Evolutionary conservation across 345 rosid species (phyloP).

Genomic region (Linum tenue): DNA sequence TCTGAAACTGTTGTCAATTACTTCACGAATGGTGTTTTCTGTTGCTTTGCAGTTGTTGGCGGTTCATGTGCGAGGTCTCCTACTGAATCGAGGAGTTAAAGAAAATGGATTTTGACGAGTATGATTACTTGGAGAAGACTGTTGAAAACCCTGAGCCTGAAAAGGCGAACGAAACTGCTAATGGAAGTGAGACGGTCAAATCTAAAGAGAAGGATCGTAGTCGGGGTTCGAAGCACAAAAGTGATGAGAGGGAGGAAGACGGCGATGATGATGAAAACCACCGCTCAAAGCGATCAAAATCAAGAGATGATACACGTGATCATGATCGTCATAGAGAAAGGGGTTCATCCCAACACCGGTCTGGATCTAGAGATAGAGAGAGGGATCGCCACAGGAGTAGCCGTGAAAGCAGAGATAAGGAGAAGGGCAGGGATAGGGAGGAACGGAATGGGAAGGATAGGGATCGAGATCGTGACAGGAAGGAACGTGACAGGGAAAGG

Average conservation of each 20-base stretch:
- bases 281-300: constrained; percentile 46
- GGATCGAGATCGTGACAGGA: constrained; percentile 23
- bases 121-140: constrained; percentile 78
- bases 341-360: constrained; percentile 35
- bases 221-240: constrained; percentile 49
- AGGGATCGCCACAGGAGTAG: constrained; percentile 52
- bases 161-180: constrained; percentile 40
- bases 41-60: not conserved
- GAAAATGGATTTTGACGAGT: constrained; percentile 86
- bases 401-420: constrained; percentile 47
- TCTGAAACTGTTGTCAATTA: not conserved
- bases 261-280: constrained; percentile 20
- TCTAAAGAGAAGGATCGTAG: constrained; percentile 34
- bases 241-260: constrained; percentile 40
- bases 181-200: constrained; percentile 41
- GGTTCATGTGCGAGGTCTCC: constrained; percentile 1
- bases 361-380: constrained; percentile 72
- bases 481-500: constrained; percentile 26
- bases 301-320: constrained; percentile 41
- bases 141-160: constrained; percentile 65
- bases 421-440: constrained; percentile 42
- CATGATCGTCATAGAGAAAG: constrained; percentile 35
- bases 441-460: constrained; percentile 19
- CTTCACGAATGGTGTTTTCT: not conserved
- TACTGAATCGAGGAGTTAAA: constrained; percentile 9